Evolutionary conservation across 306 rosid species (phyloP), one percentile per base, ranked within the genome.

Genomic region (Vachellia pachyceras): DNA sequence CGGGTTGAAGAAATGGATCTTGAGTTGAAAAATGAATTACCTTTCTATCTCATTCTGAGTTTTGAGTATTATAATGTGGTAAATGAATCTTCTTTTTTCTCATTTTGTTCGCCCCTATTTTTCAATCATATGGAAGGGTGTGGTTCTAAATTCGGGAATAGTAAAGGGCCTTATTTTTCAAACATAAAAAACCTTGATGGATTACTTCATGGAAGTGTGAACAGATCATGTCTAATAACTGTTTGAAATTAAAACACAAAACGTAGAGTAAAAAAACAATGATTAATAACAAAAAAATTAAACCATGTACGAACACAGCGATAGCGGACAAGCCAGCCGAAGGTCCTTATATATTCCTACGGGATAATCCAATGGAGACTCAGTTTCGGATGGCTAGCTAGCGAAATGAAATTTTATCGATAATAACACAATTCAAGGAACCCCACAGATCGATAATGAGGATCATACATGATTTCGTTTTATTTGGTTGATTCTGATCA

Each of bases 1-100:
- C 63, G 58, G 65, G 73, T 33, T 55, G n/a, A n/a, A n/a, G n/a
- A 15, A 22, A 42, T 66, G 75, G 7, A 40, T 10, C 36, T 58
- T 23, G 36, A 23, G 66, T 58, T 23, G 4, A 18, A 68, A 37
- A 67, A 39, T 39, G 71, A 67, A 22, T 40, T 73, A 73, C 68
- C 42, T 23, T 14, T 63, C 47, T 47, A 23, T 44, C 29, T 20
- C 3, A 49, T 8, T 70, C 23, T 54, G 9, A n/a, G 17, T 10
- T 29, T 61, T 75, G 84, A 75, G 73, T n/a, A 18, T 54, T 37
- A 58, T 47, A 7, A 3, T n/a, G 50, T 39, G 13, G 50, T 10
- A 40, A 67, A 33, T 17, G 17, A 8, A 60, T 60, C 18, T n/a
- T n/a, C n/a, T 10, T 23, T 20, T 8, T 20, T 20, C 29, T 7